Conservation (phyloP, 306 rosid species). For the Spatholobus suberectus region DNA sequence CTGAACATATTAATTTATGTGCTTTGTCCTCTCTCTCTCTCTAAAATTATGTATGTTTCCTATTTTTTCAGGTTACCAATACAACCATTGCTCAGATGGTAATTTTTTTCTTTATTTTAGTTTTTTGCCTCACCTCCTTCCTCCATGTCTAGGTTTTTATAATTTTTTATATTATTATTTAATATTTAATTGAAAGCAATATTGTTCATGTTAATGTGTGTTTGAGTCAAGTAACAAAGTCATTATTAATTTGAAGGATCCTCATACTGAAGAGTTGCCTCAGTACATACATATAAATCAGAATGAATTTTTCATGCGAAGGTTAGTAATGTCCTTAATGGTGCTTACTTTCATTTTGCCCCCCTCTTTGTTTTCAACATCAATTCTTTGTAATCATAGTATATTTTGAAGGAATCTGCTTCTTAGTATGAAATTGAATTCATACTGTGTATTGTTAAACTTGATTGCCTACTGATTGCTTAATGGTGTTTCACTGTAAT, state of each 20-base stretch:
- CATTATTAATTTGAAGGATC: slow-evolving; percentile 60
- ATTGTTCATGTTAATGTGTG: slow-evolving; percentile 6
- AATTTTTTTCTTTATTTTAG: not conserved
- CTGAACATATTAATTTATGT: slow-evolving; percentile 5
- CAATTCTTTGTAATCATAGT: slow-evolving; percentile 4
- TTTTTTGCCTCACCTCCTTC: slow-evolving; percentile 10
- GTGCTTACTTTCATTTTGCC: not conserved
- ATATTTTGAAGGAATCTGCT: slow-evolving; percentile 10
- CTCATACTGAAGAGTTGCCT: slow-evolving; percentile 58
- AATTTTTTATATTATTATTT: not conserved
- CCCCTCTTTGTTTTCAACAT: not conserved
- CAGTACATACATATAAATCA: slow-evolving; percentile 64
- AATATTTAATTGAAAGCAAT: not conserved
- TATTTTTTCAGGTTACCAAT: slow-evolving; percentile 35
- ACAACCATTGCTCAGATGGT: slow-evolving; percentile 41
- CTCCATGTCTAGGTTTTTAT: not conserved
- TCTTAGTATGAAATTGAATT: not conserved
- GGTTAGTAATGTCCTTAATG: slow-evolving; percentile 49
- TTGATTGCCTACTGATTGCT: not conserved
- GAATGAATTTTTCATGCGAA: slow-evolving; percentile 75
- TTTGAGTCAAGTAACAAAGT: slow-evolving; percentile 32
- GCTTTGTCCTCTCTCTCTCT: not conserved
- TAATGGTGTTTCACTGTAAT: not conserved
- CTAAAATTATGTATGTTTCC: not conserved
- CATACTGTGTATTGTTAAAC: not conserved